Percentiles rank a stretch among this genome's conserved stretches.
phyloP scores from a whole-genome alignment of 768 basidiomycete species.

The Nidula microcarpa region DNA sequence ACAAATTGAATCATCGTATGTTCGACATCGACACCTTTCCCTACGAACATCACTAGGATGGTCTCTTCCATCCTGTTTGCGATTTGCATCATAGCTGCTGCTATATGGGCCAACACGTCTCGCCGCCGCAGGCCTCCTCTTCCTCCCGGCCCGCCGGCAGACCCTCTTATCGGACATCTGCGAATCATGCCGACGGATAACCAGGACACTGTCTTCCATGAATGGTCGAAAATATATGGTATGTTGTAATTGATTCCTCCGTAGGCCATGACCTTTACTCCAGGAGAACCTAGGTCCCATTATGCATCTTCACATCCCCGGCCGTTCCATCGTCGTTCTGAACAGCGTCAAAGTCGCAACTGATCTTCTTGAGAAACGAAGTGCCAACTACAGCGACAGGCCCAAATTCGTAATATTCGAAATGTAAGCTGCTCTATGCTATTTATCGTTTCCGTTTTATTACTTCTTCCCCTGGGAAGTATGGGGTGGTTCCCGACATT shows the following conservation, averaged over 20 bases:
- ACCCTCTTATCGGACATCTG: not conserved
- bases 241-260: not conserved
- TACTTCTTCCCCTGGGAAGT: constrained; percentile 1
- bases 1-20: no score
- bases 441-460: not conserved
- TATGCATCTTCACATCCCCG: not conserved
- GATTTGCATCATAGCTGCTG: no score
- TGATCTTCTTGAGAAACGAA: constrained; percentile 44
- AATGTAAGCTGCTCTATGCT: constrained; percentile 1
- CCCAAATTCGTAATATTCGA: constrained; percentile 10
- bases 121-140: not conserved
- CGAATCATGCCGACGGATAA: not conserved
- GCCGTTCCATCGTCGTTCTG: constrained; percentile 19
- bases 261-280: not conserved
- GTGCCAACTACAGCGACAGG: constrained; percentile 40
- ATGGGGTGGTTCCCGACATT: constrained; percentile 16
- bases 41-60: no score
- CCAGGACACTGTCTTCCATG: not conserved
- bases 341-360: constrained; percentile 24
- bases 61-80: no score
- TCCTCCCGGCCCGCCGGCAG: not conserved
- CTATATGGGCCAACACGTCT: not conserved
- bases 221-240: not conserved
- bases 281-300: not conserved
- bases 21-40: no score